Evolutionary conservation across 2,329 filamentous ascomycete species (phyloP).

Genomic region (Colletotrichum destructivum): DNA sequence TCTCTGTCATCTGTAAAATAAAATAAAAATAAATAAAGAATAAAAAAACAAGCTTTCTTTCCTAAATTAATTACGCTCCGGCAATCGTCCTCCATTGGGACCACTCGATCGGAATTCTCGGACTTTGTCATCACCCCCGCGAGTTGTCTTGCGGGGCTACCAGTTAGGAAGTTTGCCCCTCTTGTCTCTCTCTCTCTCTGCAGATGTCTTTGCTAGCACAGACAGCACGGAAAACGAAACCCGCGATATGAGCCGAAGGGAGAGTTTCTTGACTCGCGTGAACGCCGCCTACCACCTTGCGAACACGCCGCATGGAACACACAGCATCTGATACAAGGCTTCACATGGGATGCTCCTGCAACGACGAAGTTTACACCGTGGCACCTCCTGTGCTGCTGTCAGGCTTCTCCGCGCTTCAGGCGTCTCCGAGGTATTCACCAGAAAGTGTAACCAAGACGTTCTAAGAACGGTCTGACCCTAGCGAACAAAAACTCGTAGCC

Average conservation of each 20-base stretch:
- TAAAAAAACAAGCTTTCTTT: constrained; percentile 13
- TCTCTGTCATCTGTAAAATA: no score
- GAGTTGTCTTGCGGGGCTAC: background rate
- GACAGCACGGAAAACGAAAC: no score
- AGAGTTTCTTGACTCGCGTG: constrained; percentile 28
- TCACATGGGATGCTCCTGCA: constrained; percentile 19
- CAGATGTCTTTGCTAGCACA: background rate
- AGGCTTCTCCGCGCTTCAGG: background rate
- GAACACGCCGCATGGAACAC: constrained; percentile 5
- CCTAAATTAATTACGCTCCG: background rate
- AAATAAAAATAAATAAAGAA: background rate
- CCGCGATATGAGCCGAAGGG: no score
- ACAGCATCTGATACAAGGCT: constrained; percentile 16
- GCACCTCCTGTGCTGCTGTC: background rate
- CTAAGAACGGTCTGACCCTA: background rate
- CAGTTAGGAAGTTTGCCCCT: background rate
- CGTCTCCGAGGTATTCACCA: background rate
- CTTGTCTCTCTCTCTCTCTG: constrained; percentile 9
- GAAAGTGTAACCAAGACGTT: background rate
- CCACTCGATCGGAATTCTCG: background rate
- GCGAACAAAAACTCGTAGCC: background rate
- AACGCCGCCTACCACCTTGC: no score
- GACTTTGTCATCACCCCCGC: background rate
- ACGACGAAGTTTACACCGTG: constrained; percentile 5
- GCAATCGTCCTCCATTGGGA: background rate